Conservation (phyloP, 441 rosid species). For the Pelargonium citronellum region DNA sequence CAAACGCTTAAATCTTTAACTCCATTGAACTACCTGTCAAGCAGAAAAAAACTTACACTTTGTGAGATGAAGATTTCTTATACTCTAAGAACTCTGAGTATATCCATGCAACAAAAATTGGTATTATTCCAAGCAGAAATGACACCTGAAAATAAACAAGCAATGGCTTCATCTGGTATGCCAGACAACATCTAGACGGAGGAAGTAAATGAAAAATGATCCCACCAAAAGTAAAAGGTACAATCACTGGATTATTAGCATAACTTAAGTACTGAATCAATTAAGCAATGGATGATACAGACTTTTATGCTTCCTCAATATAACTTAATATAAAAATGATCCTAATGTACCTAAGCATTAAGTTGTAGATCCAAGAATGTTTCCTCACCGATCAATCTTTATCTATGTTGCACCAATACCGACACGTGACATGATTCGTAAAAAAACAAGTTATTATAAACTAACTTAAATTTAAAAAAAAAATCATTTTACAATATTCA, state of each 20-base stretch:
- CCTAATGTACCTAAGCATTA: too few species aligned
- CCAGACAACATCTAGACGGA: constrained; percentile 3
- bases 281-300: too few species aligned
- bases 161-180: constrained; percentile 11
- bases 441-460: too few species aligned
- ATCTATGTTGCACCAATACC: too few species aligned
- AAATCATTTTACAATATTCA: too few species aligned
- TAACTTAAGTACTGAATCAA: too few species aligned
- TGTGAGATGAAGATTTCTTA: constrained; percentile 52
- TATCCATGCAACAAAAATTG: constrained; percentile 73
- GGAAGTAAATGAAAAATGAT: background rate
- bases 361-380: too few species aligned
- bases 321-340: too few species aligned
- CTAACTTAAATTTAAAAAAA: too few species aligned
- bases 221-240: background rate
- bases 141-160: constrained; percentile 56
- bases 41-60: constrained; percentile 60
- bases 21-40: constrained; percentile 2
- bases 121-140: constrained; percentile 79
- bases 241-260: background rate
- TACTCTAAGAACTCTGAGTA: constrained; percentile 76
- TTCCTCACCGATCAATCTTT: too few species aligned
- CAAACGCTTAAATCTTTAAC: background rate
- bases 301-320: too few species aligned
- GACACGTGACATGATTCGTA: too few species aligned